Percentiles rank a stretch among this genome's conserved stretches.
Conservation (phyloP, 306 rosid genomes). For the Rubus idaeus region DNA sequence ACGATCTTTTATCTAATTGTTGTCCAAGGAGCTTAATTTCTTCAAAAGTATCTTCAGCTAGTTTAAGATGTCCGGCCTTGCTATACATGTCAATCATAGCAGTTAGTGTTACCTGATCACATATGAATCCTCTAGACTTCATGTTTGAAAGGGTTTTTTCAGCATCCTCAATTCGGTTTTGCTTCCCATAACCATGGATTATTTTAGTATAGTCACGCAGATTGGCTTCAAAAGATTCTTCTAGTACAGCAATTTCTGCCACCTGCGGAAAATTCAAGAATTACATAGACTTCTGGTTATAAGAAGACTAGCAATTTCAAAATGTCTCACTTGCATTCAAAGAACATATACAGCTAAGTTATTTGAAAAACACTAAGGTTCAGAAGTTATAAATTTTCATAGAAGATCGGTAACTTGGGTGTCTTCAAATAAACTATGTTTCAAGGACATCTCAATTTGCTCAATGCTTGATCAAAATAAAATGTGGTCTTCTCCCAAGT, state of each 20-base stretch:
- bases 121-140: constrained; percentile 63
- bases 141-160: constrained; percentile 53
- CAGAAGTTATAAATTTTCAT: neutral
- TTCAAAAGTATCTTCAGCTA: constrained; percentile 69
- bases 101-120: constrained; percentile 79
- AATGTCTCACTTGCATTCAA: neutral
- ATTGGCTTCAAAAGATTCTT: constrained; percentile 71
- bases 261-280: constrained; percentile 49
- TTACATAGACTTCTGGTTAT: constrained; percentile 4
- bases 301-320: constrained; percentile 3
- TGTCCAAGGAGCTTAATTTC: constrained; percentile 75
- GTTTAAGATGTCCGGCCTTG: constrained; percentile 66
- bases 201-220: constrained; percentile 79
- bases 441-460: constrained; percentile 1
- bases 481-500: neutral
- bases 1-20: constrained; percentile 71
- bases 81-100: constrained; percentile 80
- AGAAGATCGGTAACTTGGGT: neutral
- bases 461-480: neutral
- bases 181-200: constrained; percentile 67
- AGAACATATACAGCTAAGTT: neutral
- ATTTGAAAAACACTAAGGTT: neutral
- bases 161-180: constrained; percentile 60
- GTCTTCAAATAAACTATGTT: too few relatives aligned
- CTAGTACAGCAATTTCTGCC: constrained; percentile 67